Conservation (phyloP, 2,329 filamentous ascomycete genomes). For the Teratosphaeria nubilosa region DNA sequence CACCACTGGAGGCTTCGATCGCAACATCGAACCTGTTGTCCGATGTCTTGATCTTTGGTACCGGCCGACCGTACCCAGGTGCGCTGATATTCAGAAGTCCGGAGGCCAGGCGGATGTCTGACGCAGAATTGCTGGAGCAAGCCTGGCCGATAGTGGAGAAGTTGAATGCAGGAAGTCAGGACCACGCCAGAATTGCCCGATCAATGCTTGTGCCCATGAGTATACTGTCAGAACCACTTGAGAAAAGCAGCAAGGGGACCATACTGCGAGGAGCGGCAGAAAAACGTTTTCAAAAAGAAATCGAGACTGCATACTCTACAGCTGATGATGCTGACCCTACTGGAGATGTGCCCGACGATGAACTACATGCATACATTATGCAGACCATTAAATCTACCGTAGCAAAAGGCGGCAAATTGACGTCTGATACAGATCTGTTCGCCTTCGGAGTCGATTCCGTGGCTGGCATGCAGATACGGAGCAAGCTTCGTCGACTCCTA, state of each 20-base stretch:
- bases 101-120: constrained; percentile 15
- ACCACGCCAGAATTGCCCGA: constrained; percentile 41
- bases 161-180: constrained; percentile 41
- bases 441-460: constrained; percentile 52
- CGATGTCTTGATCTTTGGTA: constrained; percentile 53
- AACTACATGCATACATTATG: constrained; percentile 25
- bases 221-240: constrained; percentile 28
- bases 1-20: constrained; percentile 49
- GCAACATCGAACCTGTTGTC: constrained; percentile 35
- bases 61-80: constrained; percentile 46
- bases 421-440: constrained; percentile 43
- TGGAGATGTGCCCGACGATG: constrained; percentile 21
- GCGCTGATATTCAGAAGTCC: constrained; percentile 42
- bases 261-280: constrained; percentile 45
- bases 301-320: constrained; percentile 38
- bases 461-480: constrained; percentile 44
- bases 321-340: not conserved
- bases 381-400: constrained; percentile 14
- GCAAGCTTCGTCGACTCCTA: constrained; percentile 27
- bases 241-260: constrained; percentile 56
- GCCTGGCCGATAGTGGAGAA: constrained; percentile 37
- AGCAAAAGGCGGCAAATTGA: constrained; percentile 10
- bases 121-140: constrained; percentile 31
- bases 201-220: constrained; percentile 43
- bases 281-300: constrained; percentile 36